Evolutionary conservation across 306 rosid genomes (phyloP).

Genomic region (Glycine soja): DNA sequence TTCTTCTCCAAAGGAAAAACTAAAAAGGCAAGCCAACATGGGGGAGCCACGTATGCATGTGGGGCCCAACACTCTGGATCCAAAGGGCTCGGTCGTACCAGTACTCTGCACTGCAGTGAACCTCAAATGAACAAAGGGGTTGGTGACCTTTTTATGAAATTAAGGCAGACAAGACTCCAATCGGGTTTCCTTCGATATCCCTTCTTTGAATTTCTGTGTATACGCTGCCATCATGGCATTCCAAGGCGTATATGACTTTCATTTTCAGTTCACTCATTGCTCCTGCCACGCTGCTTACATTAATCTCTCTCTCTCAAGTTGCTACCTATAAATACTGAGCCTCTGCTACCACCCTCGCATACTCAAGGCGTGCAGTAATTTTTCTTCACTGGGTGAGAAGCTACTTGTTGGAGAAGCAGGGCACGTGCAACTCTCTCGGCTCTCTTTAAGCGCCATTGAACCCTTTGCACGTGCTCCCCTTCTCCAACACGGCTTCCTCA

Average conservation of each 20-base stretch:
- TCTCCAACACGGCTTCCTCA: slow-evolving; percentile 87
- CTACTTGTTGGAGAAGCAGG: slow-evolving; percentile 99
- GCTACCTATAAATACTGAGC: slow-evolving; percentile 63
- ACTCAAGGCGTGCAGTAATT: slow-evolving; percentile 6
- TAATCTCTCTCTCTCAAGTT: slow-evolving; percentile 30
- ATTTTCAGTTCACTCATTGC: slow-evolving; percentile 53
- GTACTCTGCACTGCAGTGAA: slow-evolving; percentile 45
- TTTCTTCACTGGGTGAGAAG: slow-evolving; percentile 56
- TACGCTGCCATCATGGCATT: slow-evolving; percentile 37
- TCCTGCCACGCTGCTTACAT: slow-evolving; percentile 45
- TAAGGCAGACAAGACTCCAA: slow-evolving; percentile 62
- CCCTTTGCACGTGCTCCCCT: slow-evolving; percentile 93
- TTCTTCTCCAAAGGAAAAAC: slow-evolving; percentile 43
- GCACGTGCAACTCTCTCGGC: slow-evolving; percentile 85
- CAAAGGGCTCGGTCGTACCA: not conserved
- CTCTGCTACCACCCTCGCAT: slow-evolving; percentile 1
- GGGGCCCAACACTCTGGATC: slow-evolving; percentile 52
- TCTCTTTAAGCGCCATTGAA: slow-evolving; percentile 32
- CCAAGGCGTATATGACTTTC: too few relatives aligned
- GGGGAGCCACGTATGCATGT: slow-evolving; percentile 39
- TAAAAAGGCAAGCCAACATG: slow-evolving; percentile 18
- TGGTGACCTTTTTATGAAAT: slow-evolving; percentile 55
- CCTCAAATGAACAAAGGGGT: slow-evolving; percentile 54
- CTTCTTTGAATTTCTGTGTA: slow-evolving; percentile 54
- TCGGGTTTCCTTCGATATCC: slow-evolving; percentile 58